phyloP scores from a whole-genome alignment of 495 filamentous ascomycete species.

The Xylaria curta region DNA sequence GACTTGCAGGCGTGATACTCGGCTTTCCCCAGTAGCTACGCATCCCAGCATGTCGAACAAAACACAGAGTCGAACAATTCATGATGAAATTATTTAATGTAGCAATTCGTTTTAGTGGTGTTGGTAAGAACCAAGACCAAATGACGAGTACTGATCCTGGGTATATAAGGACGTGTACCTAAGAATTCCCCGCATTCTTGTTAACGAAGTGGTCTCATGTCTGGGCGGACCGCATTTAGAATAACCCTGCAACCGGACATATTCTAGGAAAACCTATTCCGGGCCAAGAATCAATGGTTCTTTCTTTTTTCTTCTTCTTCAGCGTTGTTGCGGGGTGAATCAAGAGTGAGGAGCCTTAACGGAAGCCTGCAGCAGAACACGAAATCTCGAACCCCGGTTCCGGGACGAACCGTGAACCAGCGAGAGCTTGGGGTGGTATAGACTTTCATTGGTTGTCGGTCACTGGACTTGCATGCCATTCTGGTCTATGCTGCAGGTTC shows the following conservation, averaged over 20 bases:
- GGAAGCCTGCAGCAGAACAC: not conserved
- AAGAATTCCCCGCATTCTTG: not conserved
- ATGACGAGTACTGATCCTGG: not conserved
- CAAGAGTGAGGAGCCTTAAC: not conserved
- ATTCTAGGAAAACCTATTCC: not conserved
- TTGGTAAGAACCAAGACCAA: not conserved
- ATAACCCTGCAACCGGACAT: not conserved
- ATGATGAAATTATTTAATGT: not conserved
- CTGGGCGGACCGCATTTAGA: not conserved
- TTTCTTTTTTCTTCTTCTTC: not conserved
- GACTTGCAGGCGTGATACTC: not conserved
- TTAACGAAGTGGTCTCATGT: not conserved
- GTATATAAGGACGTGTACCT: not conserved
- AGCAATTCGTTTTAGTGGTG: not conserved
- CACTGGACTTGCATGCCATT: not conserved
- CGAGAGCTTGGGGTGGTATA: not conserved
- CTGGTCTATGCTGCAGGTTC: not conserved
- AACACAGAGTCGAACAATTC: constrained; percentile 13
- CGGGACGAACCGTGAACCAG: not conserved
- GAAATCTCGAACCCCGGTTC: not conserved
- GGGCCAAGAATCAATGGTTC: not conserved
- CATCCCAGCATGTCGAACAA: not conserved
- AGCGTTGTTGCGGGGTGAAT: not conserved
- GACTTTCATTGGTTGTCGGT: not conserved
- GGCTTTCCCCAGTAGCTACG: not conserved